phyloP scores from a whole-genome alignment of 2,329 filamentous ascomycete genomes.

The Colletotrichum sojae region DNA sequence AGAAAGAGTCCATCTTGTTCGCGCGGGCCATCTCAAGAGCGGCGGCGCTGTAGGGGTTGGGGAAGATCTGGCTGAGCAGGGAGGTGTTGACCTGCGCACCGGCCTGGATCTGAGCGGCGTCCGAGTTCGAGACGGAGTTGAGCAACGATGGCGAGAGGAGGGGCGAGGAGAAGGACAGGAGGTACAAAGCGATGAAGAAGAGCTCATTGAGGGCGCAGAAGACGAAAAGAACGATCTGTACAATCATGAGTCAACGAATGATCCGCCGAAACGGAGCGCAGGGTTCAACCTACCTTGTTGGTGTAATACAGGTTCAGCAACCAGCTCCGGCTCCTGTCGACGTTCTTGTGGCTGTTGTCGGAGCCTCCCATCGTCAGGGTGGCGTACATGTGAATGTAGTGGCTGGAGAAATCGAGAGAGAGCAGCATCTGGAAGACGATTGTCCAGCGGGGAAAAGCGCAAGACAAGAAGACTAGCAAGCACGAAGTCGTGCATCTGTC shows the following conservation, averaged over 20 bases:
- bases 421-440: conserved; percentile 96
- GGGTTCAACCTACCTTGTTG: conserved; percentile 77
- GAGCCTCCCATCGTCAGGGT: conserved; percentile 89
- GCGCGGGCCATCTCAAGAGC: conserved; percentile 93
- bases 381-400: conserved; percentile 99
- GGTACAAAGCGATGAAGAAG: conserved; percentile 98
- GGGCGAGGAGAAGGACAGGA: conserved; percentile 96
- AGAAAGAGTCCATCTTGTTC: conserved; percentile 88
- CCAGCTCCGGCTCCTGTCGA: conserved; percentile 89
- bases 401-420: conserved; percentile 91
- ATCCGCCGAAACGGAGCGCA: background rate
- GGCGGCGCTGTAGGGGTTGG: conserved; percentile 91
- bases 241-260: conserved; percentile 40
- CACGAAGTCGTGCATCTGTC: conserved; percentile 98
- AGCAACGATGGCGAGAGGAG: conserved; percentile 88
- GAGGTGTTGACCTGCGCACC: conserved; percentile 80
- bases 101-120: conserved; percentile 69
- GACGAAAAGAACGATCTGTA: conserved; percentile 88
- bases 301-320: conserved; percentile 96
- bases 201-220: conserved; percentile 93
- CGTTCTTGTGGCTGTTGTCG: conserved; percentile 90
- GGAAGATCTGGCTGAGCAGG: conserved; percentile 81
- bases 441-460: conserved; percentile 93
- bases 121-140: conserved; percentile 68
- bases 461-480: conserved; percentile 92